These are phyloP conservation scores for Colletotrichum godetiae DNA, from an alignment of 2,329 filamentous ascomycete genomes.

Conservation along the genomic window DNA sequence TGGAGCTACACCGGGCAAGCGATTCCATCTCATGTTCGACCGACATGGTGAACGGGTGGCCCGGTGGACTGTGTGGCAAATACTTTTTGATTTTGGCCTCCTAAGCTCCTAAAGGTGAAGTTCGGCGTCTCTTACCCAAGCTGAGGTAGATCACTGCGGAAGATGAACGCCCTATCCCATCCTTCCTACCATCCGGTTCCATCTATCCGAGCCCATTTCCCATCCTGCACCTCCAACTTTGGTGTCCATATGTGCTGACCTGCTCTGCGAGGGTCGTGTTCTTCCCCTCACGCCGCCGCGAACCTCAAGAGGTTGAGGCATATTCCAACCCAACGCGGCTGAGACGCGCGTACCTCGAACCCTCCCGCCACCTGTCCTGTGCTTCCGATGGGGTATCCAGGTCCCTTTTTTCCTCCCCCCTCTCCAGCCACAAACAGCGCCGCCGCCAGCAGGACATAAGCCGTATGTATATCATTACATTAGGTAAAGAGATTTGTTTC, in stretches of 20 bases:
- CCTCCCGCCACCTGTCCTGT: neutral
- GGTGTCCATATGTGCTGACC: neutral
- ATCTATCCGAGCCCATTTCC: no score
- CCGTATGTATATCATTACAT: conserved; percentile 36
- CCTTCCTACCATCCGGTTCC: neutral
- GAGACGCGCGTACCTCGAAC: neutral
- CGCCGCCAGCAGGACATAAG: conserved; percentile 30
- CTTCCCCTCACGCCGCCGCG: neutral
- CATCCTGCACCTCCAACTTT: neutral
- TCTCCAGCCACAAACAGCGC: conserved; percentile 29
- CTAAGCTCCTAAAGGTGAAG: neutral
- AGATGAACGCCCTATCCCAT: neutral
- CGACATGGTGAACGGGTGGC: neutral
- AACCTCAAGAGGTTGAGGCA: neutral
- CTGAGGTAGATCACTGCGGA: neutral
- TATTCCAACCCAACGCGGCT: neutral
- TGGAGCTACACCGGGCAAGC: neutral
- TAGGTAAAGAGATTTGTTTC: conserved; percentile 29
- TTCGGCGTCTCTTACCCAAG: neutral
- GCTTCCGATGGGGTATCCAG: conserved; percentile 6
- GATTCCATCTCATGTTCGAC: neutral
- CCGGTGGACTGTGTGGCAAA: neutral
- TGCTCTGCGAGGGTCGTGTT: neutral
- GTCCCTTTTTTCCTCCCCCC: neutral
- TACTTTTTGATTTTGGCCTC: neutral